Percentiles rank a stretch among this genome's conserved stretches.
These are phyloP conservation scores for Coffea humblotiana DNA, from an alignment of 305 asterid species.

Conservation along the genomic window DNA sequence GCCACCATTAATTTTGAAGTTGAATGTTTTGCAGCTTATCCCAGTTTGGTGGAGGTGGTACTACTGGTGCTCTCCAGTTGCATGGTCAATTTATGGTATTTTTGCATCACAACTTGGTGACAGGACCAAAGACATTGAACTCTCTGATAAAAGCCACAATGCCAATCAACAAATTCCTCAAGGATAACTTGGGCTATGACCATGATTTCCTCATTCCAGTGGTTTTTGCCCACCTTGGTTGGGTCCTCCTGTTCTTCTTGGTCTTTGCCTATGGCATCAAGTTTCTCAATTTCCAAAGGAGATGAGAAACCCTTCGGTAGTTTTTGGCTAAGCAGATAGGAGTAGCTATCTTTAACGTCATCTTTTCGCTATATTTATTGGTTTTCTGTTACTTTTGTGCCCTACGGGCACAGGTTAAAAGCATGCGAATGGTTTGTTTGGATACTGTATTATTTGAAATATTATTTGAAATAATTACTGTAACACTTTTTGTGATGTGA, in stretches of 20 bases:
- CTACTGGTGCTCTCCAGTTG: slow-evolving; percentile 86
- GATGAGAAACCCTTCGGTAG: slow-evolving; percentile 24
- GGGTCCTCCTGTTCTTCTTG: slow-evolving; percentile 79
- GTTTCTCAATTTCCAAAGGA: slow-evolving; percentile 76
- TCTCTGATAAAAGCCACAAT: slow-evolving; percentile 25
- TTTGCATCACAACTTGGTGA: slow-evolving; percentile 75
- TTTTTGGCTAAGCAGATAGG: too few species aligned
- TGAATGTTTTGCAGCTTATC: slow-evolving; percentile 45
- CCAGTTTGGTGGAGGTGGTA: slow-evolving; percentile 99
- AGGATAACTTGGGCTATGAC: slow-evolving; percentile 57
- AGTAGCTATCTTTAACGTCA: too few species aligned
- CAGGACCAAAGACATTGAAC: slow-evolving; percentile 27
- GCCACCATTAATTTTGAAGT: background rate
- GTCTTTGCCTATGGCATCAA: slow-evolving; percentile 82
- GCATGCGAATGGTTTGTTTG: too few species aligned
- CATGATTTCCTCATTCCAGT: slow-evolving; percentile 61
- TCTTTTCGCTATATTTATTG: too few species aligned
- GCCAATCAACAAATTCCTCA: slow-evolving; percentile 42
- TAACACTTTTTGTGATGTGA: too few species aligned
- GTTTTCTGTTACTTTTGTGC: too few species aligned
- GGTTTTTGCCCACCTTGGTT: slow-evolving; percentile 73
- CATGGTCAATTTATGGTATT: slow-evolving; percentile 79
- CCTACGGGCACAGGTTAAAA: too few species aligned
- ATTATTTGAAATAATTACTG: too few species aligned
- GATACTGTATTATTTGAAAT: too few species aligned